These are phyloP conservation scores for Mayamaea pseudoterrestris DNA, from an alignment of 108 stramenopile genomes.

Conservation along the genomic window DNA sequence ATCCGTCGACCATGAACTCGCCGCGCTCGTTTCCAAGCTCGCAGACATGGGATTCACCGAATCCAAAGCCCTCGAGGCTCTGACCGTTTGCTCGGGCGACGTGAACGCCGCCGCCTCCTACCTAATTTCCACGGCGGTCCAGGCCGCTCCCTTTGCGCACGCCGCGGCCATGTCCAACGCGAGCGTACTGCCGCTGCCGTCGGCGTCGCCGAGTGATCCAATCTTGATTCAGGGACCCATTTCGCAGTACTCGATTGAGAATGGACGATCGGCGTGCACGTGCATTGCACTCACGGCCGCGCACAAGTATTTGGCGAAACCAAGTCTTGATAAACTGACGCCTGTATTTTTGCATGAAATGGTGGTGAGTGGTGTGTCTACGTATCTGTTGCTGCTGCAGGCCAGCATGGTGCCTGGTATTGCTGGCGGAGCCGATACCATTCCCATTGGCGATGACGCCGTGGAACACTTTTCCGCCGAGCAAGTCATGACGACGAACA, in stretches of 20 bases:
- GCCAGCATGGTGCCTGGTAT: too few species aligned
- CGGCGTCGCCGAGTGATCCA: neutral
- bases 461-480: constrained; percentile 63
- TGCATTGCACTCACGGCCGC: constrained; percentile 63
- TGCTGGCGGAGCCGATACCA: too few species aligned
- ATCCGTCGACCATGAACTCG: too few species aligned
- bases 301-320: constrained; percentile 12
- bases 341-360: too few species aligned
- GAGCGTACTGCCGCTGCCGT: neutral
- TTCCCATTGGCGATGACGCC: neutral
- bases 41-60: constrained; percentile 53
- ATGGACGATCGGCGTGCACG: constrained; percentile 66
- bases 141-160: neutral
- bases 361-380: too few species aligned
- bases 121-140: constrained; percentile 11
- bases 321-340: too few species aligned
- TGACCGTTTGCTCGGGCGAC: constrained; percentile 27
- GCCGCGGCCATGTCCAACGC: neutral
- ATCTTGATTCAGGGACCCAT: constrained; percentile 20
- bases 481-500: constrained; percentile 33
- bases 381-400: too few species aligned
- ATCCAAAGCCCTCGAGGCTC: constrained; percentile 20
- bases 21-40: constrained; percentile 20
- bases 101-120: constrained; percentile 44
- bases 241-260: constrained; percentile 46